Conservation (phyloP, 306 rosid genomes). For the Fragaria vesca region DNA sequence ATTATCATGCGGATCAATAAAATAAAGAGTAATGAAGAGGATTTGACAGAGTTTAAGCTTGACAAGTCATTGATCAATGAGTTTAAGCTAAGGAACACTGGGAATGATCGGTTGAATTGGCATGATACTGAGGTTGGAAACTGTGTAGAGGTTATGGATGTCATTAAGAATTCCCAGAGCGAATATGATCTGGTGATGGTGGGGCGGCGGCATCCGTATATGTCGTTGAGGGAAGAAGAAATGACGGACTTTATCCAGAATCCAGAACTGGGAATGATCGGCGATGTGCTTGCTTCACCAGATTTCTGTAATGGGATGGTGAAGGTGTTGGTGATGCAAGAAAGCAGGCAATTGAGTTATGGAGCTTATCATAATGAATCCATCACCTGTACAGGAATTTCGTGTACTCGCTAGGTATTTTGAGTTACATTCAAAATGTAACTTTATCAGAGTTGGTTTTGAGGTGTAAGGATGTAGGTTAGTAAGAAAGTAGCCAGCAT, state of each 20-base stretch:
- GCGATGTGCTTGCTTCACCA: conserved; percentile 48
- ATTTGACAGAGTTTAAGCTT: conserved; percentile 16
- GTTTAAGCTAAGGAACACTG: conserved; percentile 34
- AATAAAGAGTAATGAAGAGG: not conserved
- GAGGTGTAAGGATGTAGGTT: too few species aligned
- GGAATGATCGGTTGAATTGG: conserved; percentile 9
- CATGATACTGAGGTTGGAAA: conserved; percentile 42
- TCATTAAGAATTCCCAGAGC: conserved; percentile 2
- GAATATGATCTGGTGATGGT: conserved; percentile 45
- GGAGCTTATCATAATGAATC: not conserved
- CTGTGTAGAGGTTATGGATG: conserved; percentile 22
- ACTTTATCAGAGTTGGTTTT: too few species aligned
- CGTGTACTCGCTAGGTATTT: not conserved
- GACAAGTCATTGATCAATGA: conserved; percentile 47
- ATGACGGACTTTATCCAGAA: conserved; percentile 46
- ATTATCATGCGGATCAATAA: not conserved
- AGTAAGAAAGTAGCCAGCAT: too few species aligned
- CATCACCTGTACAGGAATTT: not conserved
- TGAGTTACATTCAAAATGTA: too few species aligned
- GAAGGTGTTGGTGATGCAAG: conserved; percentile 45
- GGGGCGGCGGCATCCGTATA: conserved; percentile 30
- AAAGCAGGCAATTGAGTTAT: not conserved
- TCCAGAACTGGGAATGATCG: conserved; percentile 44
- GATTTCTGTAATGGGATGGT: conserved; percentile 42
- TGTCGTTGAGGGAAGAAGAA: conserved; percentile 24